Evolutionary conservation across 2,329 filamentous ascomycete species (phyloP), one percentile per base, ranked within the genome.

Genomic region (Raffaelea arxii): DNA sequence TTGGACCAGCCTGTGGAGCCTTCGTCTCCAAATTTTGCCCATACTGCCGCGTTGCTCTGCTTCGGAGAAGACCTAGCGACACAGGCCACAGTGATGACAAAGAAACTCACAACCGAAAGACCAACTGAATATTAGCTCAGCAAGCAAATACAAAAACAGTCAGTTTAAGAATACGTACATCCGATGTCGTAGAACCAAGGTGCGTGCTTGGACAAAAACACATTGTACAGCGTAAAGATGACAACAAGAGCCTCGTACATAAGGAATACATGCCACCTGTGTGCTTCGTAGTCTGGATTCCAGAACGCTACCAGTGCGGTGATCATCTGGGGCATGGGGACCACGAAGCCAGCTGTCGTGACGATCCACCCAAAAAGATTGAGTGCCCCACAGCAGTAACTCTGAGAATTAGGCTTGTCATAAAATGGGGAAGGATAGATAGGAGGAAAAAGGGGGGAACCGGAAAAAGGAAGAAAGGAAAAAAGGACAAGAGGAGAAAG

Each of bases 31-130:
- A 62, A 62, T 4, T 46, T 51, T 3, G 47, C 52, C 58, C 59
- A 63, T 0, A 63, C 58, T n/a, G 53, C 56, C 7, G 41, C 41
- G 27, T 23, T 48, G 25, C 44, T 41, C 25, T 55, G 49, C 40
- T 54, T 55, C 14, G 46, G 51, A 9, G 48, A 41, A 3, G 55
- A 49, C 7, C 47, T 46, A 10, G 54, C 58, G 2, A 62, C 44
- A 41, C 58, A 60, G 4, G 57, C 54, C 9, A 62, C 52, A 12
- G 53, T 55, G 14, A 59, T 56, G 3, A 54, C 56, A n/a, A 62
- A 49, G 43, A 64, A 78, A 16, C 21, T 60, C 19, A 53, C 27
- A 5, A 60, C 35, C 4, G 55, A 56, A 14, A 62, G 37, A 24
- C 56, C 41, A 35, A 59, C 32, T 36, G 32, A 6, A 4, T 14